Evolutionary conservation across 306 rosid species (phyloP).

Genomic region (Pterocarpus santalinus): DNA sequence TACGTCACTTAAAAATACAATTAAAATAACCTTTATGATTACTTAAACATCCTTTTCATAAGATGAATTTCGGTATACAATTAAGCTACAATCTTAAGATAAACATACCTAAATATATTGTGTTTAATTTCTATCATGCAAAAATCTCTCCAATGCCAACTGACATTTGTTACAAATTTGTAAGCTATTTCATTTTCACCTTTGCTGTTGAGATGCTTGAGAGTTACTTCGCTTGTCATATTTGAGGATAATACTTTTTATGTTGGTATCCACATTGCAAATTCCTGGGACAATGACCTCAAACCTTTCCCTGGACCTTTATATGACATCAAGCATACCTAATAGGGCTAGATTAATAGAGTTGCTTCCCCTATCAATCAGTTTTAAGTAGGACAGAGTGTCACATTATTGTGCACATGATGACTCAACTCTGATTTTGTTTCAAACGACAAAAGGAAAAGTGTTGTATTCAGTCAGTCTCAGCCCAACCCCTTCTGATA

Average conservation of each 20-base stretch:
- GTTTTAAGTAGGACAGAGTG: conserved; percentile 11
- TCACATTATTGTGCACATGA: conserved; percentile 26
- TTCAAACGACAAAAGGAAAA: conserved; percentile 24
- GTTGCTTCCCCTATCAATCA: conserved; percentile 21
- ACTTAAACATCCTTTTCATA: too few species aligned
- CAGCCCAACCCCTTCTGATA: background rate
- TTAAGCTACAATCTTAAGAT: too few species aligned
- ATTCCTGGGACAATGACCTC: background rate
- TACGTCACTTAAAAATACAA: too few species aligned
- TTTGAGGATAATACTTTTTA: too few species aligned
- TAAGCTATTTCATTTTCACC: background rate
- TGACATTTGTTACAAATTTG: too few species aligned
- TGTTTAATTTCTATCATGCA: too few species aligned
- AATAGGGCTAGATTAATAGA: background rate
- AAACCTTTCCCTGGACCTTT: background rate
- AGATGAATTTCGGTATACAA: too few species aligned
- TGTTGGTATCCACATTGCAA: background rate
- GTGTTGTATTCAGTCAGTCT: conserved; percentile 17
- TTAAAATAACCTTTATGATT: too few species aligned
- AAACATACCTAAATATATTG: too few species aligned
- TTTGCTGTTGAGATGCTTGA: background rate
- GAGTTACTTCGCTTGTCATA: background rate
- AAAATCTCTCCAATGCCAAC: too few species aligned
- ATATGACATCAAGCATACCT: background rate
- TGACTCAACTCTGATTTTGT: conserved; percentile 6